Evolutionary conservation across 108 stramenopile genomes (phyloP), one percentile per base, ranked within the genome.

Genomic region (Nannochloropsis oceanica): DNA sequence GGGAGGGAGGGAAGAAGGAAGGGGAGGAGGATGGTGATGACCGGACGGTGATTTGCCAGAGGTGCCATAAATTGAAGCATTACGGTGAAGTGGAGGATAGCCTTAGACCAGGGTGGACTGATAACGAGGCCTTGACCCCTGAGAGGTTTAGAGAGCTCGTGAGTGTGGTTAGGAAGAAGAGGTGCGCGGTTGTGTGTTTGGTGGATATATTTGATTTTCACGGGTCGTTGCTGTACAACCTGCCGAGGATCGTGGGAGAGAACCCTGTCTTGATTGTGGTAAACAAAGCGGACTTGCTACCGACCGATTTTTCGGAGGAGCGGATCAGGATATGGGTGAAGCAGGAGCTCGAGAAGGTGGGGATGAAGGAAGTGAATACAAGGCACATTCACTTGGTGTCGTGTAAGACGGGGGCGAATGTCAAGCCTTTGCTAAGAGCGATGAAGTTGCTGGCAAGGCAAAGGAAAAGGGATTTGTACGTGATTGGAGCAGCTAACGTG

Each of bases 121-220:
- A 79, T 10, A 43, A 88, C 81, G 87, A 88, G 81, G n/a, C 82
- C 8, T 42, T 88, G 44, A 88, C 87, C 25, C 87, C 87, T 27
- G 59, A 73, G 59, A 26, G 20, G 12, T 88, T 90, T 26, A 50
- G 87, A 80, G 86, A 89, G n/a, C 84, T 89, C 43, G 42, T 92
- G 79, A 42, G 80, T 22, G 82, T 44, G 44, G 44, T 92, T 22
- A 59, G 82, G 0, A 59, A 50, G 34, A 27, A 43, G 43, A 43
- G 44, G 14, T 85, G 86, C 50, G 81, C 91, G 25, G 89, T 92
- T 13, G 85, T 92, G 20, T 89, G 89, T 81, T 43, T 92, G 13
- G 80, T 90, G 27, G 91, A 92, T 81, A 82, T 92, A 18, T 92
- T 92, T 44, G 91, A 92, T 87, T 90, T 91, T 81, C 84, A 89